phyloP scores from a whole-genome alignment of 176 grass and related monocot species.

The Puccinellia tenuiflora region DNA sequence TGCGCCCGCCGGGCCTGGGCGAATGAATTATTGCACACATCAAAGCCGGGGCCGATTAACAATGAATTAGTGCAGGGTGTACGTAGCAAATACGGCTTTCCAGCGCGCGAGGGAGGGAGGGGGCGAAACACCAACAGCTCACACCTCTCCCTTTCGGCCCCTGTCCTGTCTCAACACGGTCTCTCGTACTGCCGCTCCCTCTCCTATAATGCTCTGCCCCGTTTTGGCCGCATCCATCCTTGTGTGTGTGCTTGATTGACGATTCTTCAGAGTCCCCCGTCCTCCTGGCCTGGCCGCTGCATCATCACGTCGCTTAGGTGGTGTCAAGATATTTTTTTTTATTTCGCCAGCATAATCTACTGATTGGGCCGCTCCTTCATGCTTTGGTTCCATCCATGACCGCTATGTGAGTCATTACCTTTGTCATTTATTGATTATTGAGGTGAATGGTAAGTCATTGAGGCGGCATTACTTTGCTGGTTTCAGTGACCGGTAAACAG shows the following conservation, averaged over 20 bases:
- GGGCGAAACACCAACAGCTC: conserved; percentile 13
- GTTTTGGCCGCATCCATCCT: not conserved
- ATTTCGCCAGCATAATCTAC: not conserved
- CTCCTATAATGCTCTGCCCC: not conserved
- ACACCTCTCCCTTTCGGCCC: conserved; percentile 34
- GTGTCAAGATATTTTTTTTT: not conserved
- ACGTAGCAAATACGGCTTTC: not conserved
- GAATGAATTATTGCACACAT: conserved; percentile 22
- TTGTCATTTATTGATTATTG: not conserved
- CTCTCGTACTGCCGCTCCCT: not conserved
- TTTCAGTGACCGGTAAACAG: conserved; percentile 17
- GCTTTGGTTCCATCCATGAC: not conserved
- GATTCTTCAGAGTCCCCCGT: not conserved
- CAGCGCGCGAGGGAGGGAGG: not conserved
- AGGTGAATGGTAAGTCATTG: not conserved
- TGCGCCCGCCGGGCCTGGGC: too few species aligned
- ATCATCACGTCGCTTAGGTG: not conserved
- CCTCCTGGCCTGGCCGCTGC: conserved; percentile 1
- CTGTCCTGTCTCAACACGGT: conserved; percentile 7
- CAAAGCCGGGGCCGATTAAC: too few species aligned
- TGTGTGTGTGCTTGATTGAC: not conserved
- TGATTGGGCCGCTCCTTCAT: not conserved
- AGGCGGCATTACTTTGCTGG: not conserved
- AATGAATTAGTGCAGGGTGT: not conserved
- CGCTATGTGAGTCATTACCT: not conserved